phyloP scores from a whole-genome alignment of 805 yeast genomes.

The Yarrowia hollandica region DNA sequence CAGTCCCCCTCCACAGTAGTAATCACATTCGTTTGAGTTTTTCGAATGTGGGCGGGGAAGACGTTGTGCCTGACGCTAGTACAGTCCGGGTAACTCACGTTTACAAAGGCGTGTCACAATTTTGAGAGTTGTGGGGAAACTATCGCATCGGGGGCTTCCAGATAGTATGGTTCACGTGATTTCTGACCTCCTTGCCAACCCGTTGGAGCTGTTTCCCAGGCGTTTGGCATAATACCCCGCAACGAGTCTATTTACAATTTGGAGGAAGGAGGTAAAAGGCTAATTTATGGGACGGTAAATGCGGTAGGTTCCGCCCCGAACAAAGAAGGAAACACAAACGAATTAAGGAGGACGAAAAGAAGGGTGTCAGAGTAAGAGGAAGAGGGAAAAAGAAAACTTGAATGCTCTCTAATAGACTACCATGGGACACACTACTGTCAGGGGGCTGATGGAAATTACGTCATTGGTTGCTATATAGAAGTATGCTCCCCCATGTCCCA shows the following conservation, averaged over 20 bases:
- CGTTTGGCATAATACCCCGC: not conserved
- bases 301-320: conserved; percentile 12
- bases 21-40: conserved; percentile 12
- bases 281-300: not conserved
- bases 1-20: not conserved
- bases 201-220: not conserved
- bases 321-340: not conserved
- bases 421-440: no score
- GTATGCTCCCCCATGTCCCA: no score
- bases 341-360: not conserved
- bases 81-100: not conserved
- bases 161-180: not conserved
- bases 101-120: not conserved
- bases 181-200: not conserved
- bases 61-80: conserved; percentile 21
- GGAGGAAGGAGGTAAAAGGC: not conserved
- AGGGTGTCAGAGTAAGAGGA: not conserved
- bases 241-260: conserved; percentile 1
- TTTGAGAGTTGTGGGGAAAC: not conserved
- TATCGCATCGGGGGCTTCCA: not conserved
- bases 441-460: no score
- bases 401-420: no score
- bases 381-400: not conserved
- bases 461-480: not conserved
- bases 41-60: conserved; percentile 13